Evolutionary conservation across 768 basidiomycete genomes (phyloP).

Genomic region (Boletus fagicola): DNA sequence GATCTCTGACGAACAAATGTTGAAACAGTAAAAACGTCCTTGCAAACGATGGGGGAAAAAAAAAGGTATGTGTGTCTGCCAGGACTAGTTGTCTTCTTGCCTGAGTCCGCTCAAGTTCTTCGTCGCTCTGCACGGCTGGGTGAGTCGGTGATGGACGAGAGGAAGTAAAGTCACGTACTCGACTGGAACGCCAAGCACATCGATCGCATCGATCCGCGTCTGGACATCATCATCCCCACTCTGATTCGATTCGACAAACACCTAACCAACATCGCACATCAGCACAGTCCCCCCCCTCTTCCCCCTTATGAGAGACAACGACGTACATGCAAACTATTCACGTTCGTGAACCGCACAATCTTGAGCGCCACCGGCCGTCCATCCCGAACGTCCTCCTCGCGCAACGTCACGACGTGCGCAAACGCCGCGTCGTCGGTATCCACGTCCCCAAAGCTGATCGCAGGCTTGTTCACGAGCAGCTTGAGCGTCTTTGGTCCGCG

Average conservation of each 20-base stretch:
- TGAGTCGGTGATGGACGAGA: conserved; percentile 4
- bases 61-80: not conserved
- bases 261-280: conserved; percentile 36
- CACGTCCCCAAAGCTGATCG: conserved; percentile 66
- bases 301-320: not conserved
- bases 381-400: conserved; percentile 44
- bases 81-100: conserved; percentile 31
- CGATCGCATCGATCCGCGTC: conserved; percentile 66
- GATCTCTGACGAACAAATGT: not conserved
- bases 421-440: conserved; percentile 49
- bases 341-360: conserved; percentile 67
- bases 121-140: conserved; percentile 29
- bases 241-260: conserved; percentile 70
- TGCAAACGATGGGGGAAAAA: not conserved
- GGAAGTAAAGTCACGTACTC: conserved; percentile 42
- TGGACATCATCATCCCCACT: conserved; percentile 49
- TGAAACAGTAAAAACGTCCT: not conserved
- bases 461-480: conserved; percentile 56
- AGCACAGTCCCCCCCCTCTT: no score
- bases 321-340: conserved; percentile 61
- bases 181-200: conserved; percentile 57
- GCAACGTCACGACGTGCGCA: conserved; percentile 56
- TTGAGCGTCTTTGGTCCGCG: conserved; percentile 63
- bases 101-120: conserved; percentile 39
- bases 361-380: conserved; percentile 51